Evolutionary conservation across 2,329 filamentous ascomycete species (phyloP), one percentile per base, ranked within the genome.

Genomic region (Colletotrichum tropicicola): DNA sequence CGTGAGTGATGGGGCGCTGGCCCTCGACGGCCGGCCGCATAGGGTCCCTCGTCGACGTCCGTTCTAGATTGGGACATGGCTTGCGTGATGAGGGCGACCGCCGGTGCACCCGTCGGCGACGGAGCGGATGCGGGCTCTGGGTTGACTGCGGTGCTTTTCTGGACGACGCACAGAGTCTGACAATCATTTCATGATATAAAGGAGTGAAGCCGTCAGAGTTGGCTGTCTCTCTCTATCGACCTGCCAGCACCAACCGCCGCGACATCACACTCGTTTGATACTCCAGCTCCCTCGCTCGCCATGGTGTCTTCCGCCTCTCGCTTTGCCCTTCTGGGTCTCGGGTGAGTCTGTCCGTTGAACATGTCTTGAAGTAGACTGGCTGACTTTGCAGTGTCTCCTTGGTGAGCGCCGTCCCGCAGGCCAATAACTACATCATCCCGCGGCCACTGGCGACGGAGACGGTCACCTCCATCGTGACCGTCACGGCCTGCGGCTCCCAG

Each of bases 321-420:
- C 51, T 67, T 74, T n/a, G 66, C 70, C 69, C 68, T 77, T 12
- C 10, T 72, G 30, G 74, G 73, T 53, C 61, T 75, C 51, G 70
- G 72, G 75, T 77, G 68, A 44, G 68, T 48, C 13, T 19, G 23
- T 52, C 13, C 30, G 12, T 17, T 45, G 6, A 15, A n/a, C 25
- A 28, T 47, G 6, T 17, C 4, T 6, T 44, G 48, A 10, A 10
- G 19, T 2, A 15, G 7, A 37, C 10, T 4, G n/a, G n/a, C 48
- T 53, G 6, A 43, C 54, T 41, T 51, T 15, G 4, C 39, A 77
- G 75, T 52, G 70, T 69, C 3, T 61, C 67, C 32, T 30, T 71
- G 17, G 73, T 67, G 17, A 57, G 21, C 19, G 74, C 75, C 28
- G 68, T 69, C 6, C 64, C 69, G 1, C 63, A 70, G 25, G 41